phyloP scores from a whole-genome alignment of 257 asterid genomes.

The Lavandula angustifolia region DNA sequence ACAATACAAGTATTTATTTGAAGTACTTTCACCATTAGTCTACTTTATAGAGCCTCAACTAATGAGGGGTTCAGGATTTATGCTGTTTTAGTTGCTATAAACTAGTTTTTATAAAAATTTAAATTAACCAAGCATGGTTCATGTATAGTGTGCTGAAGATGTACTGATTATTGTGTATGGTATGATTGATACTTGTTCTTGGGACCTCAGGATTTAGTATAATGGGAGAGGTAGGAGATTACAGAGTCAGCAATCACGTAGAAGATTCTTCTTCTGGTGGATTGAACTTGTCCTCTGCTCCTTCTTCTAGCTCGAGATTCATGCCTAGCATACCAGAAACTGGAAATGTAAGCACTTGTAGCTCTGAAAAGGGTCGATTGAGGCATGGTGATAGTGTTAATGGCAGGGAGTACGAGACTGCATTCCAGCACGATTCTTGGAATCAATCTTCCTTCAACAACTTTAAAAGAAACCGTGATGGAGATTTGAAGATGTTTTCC shows the following conservation, averaged over 20 bases:
- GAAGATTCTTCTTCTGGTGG: constrained; percentile 43
- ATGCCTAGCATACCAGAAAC: constrained; percentile 89
- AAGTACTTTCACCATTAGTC: not conserved
- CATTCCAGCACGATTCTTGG: constrained; percentile 52
- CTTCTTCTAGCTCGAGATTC: constrained; percentile 57
- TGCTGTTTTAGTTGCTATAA: constrained; percentile 4
- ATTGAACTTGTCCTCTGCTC: constrained; percentile 48
- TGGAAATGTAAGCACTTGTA: constrained; percentile 35
- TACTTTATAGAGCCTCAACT: not conserved
- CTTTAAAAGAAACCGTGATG: constrained; percentile 63
- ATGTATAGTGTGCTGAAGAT: too few species aligned
- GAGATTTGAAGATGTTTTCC: constrained; percentile 53
- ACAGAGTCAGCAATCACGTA: constrained; percentile 40
- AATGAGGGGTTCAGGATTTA: not conserved
- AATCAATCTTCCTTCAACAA: constrained; percentile 44
- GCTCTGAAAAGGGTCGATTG: constrained; percentile 37
- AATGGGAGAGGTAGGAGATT: constrained; percentile 65
- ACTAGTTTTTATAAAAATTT: too few species aligned
- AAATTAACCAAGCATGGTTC: too few species aligned
- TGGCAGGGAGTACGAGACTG: constrained; percentile 34
- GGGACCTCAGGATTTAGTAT: constrained; percentile 58
- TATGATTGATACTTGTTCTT: constrained; percentile 16
- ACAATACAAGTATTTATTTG: not conserved
- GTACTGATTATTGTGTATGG: constrained; percentile 1
- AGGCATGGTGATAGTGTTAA: constrained; percentile 33